A percentile compares a stretch with the other conserved stretches of the same genome.
Conservation (phyloP, 2,329 filamentous ascomycete species). For the Nemania sp. region DNA sequence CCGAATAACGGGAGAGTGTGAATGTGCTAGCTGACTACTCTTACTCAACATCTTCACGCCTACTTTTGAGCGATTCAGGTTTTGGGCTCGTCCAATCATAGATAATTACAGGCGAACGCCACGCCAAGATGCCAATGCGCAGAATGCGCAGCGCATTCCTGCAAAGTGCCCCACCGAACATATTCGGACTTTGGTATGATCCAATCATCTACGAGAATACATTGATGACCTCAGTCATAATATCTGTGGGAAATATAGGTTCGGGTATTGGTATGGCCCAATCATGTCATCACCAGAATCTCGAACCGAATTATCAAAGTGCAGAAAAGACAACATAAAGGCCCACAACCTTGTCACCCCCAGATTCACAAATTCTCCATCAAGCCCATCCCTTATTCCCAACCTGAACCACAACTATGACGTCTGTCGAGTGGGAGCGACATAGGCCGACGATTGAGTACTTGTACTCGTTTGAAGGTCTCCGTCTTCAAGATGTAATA, state of each 20-base stretch:
- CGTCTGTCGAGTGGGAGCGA: conserved; percentile 9
- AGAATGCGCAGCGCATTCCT: no score
- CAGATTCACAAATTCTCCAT: not conserved
- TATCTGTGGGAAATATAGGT: not conserved
- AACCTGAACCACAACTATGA: not conserved
- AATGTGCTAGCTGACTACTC: no score
- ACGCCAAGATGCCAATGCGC: no score
- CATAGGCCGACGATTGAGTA: conserved; percentile 6
- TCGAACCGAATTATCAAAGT: not conserved
- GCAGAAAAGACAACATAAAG: not conserved
- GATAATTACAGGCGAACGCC: not conserved
- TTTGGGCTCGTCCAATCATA: not conserved
- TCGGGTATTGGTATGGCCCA: not conserved
- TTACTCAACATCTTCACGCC: no score
- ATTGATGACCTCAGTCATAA: no score
- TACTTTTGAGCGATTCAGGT: no score
- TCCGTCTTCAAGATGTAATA: not conserved
- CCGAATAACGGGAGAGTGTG: no score
- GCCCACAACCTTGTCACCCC: not conserved
- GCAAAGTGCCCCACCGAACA: not conserved
- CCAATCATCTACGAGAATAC: not conserved
- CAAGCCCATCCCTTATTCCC: not conserved
- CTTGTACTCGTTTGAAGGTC: conserved; percentile 2
- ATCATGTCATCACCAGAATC: not conserved
- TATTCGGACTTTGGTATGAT: not conserved